Base-by-base conservation (phyloP, 176 grass and related monocot species). In the Zoysia pacifica region DNA sequence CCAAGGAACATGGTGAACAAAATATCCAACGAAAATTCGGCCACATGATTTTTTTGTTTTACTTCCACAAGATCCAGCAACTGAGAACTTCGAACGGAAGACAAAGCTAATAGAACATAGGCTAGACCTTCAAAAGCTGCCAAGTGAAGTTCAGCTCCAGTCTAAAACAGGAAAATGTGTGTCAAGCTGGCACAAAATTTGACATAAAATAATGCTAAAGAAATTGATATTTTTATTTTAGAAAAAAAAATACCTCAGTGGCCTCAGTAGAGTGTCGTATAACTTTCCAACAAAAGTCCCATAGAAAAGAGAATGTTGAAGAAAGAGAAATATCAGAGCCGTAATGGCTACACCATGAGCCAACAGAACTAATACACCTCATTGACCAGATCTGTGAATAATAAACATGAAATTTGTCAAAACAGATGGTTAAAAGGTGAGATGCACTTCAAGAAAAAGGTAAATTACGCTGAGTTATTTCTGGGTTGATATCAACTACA, bases 101-200 rank as follows among this genome's bases (percentile, higher is more conserved):
- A 88, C 48, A 94, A 82, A 86, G 74, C 79, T 82, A 68, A 64
- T 55, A 97, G 80, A 63, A 94, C 91, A 83, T 78, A 77, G 40
- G 87, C 79, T 53, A 97, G 86, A 77, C 87, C 85, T 94, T 97
- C 94, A 89, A 90, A 94, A 47, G 87, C 87, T 82, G 90, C 91
- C 85, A 94, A 83, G 84, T 85, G 90, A 88, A 94, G 73, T 72
- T 97, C 94, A 70, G 87, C 87, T 88, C 91, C 91, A 82, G 48
- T 86, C 94, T 97, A 73, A 37, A 79, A 58, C 69, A 69, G 40
- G 14, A 69, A 42, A 84, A 66, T 73, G 65, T 65, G 9, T 63
- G 64, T 75, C 51, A 58, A 71, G 39, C 38, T 60, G 73, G 43
- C 41, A 43, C 55, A 7, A 89, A 74, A 65, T 81, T 9, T 56